Evolutionary conservation across 1,139 yeast genomes (phyloP), one percentile per base, ranked within the genome.

Genomic region (Suhomyces wounanorum): DNA sequence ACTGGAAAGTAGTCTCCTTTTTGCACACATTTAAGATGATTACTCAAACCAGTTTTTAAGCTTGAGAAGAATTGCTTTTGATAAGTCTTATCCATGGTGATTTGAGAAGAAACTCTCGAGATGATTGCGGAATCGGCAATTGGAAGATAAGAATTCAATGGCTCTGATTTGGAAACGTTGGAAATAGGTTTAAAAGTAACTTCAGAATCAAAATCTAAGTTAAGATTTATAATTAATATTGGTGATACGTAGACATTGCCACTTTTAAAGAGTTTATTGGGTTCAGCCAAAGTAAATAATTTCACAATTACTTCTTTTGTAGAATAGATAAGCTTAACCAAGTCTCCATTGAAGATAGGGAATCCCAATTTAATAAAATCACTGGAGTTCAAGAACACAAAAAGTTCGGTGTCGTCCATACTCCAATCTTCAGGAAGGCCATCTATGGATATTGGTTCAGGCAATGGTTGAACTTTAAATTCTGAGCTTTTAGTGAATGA

Each of bases 1-100:
- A 94, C 83, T 0, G 96, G 94, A 45, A 94, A 79, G 41, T 84
- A 64, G 62, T 90, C 96, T 28, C 83, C 84, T 17, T 73, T 65
- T 33, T 73, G 73, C 1, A 91, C 83, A 8, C 89, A 73, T 52
- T 96, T 80, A 43, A 76, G 69, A 37, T 74, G 73, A 1, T 70
- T 63, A 55, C 87, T 87, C 62, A 94, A 88, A 52, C 81, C 78
- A 0, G 79, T 63, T 62, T 88, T 81, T 56, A 90, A 70, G 48
- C 86, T 84, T 7, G 84, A 70, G 49, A 87, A 73, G 61, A 89
- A 84, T 47, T 85, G 75, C 53, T 79, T 81, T 64, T 91, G 95
- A 59, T 77, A 78, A 0, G 84, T 72, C 50, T 83, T 77, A 58
- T 87, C 91, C 60, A 89, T 76, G 0, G 96, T 84, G 1, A 82